Conservation (phyloP, 2,329 filamentous ascomycete genomes). For the Cladosporium austrohemisphaericum region DNA sequence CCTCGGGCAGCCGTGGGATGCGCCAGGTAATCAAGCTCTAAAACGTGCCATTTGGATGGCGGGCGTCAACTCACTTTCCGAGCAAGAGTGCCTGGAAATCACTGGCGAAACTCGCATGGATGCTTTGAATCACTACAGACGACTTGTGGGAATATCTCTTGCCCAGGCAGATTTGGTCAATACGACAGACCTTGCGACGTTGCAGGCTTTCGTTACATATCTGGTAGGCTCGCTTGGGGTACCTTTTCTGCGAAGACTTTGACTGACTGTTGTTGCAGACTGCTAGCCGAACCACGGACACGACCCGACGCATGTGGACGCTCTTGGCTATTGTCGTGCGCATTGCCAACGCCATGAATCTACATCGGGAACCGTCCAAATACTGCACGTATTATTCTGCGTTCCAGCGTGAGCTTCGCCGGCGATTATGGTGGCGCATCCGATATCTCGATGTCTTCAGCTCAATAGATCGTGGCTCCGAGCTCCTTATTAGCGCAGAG, state of each 20-base stretch:
- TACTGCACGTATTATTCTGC: slow-evolving; percentile 19
- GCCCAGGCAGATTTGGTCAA: slow-evolving; percentile 32
- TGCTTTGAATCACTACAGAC: slow-evolving; percentile 24
- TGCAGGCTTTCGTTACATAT: slow-evolving; percentile 31
- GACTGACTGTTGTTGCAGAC: slow-evolving; percentile 17
- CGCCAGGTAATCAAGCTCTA: slow-evolving; percentile 26
- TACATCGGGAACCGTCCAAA: slow-evolving; percentile 27
- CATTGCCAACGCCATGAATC: slow-evolving; percentile 31
- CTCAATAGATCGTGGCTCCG: slow-evolving; percentile 31
- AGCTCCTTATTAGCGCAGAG: slow-evolving; percentile 24
- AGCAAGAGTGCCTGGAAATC: slow-evolving; percentile 26
- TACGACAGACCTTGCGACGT: slow-evolving; percentile 29
- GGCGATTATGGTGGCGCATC: slow-evolving; percentile 32
- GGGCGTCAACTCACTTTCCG: slow-evolving; percentile 28
- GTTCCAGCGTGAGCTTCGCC: slow-evolving; percentile 30
- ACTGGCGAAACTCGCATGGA: slow-evolving; percentile 22
- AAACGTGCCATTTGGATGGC: slow-evolving; percentile 31
- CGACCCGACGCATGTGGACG: slow-evolving; percentile 30
- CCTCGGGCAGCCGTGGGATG: slow-evolving; percentile 23
- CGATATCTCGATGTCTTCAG: slow-evolving; percentile 30
- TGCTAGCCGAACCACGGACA: slow-evolving; percentile 25
- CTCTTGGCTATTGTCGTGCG: slow-evolving; percentile 29
- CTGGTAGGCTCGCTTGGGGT: slow-evolving; percentile 24
- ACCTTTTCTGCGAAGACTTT: not conserved
- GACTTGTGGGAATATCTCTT: slow-evolving; percentile 28